A percentile compares a stretch with the other conserved stretches of the same genome.
Conservation (phyloP, 768 basidiomycete genomes). For the Tricholomella constricta region DNA sequence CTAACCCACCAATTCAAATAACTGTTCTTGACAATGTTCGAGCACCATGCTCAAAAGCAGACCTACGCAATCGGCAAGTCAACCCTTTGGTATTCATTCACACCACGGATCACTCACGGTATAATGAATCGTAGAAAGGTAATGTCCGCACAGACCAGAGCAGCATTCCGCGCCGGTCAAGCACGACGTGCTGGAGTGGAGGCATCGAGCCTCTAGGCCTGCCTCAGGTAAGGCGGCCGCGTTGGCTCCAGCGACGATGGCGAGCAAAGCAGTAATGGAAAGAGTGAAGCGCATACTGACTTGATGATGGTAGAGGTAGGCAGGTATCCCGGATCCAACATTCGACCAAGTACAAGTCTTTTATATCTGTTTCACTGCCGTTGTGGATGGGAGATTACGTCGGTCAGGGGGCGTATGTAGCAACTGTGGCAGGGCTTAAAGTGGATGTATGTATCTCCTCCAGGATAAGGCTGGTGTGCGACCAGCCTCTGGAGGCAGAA, state of each 20-base stretch:
- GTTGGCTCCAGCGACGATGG: not conserved
- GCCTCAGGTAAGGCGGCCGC: not conserved
- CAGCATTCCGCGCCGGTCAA: not conserved
- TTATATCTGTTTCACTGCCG: not conserved
- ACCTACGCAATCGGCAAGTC: not conserved
- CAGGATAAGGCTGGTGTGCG: no score
- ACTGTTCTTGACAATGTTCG: no score
- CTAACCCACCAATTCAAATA: no score
- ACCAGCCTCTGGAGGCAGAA: no score
- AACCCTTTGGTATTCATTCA: not conserved
- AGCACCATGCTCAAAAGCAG: not conserved
- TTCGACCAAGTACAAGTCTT: not conserved
- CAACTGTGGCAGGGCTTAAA: no score
- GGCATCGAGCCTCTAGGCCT: not conserved
- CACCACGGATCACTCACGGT: not conserved
- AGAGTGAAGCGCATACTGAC: conserved; percentile 5
- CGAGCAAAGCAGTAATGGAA: not conserved
- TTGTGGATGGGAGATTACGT: no score
- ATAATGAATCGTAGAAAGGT: not conserved
- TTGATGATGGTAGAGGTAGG: not conserved
- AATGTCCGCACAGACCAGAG: not conserved
- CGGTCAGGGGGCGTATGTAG: no score
- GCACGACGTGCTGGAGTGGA: not conserved
- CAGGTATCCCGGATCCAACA: not conserved
- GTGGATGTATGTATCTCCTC: no score